Conservation (phyloP, 202 grass and related monocot genomes). For the Digitaria exilis region DNA sequence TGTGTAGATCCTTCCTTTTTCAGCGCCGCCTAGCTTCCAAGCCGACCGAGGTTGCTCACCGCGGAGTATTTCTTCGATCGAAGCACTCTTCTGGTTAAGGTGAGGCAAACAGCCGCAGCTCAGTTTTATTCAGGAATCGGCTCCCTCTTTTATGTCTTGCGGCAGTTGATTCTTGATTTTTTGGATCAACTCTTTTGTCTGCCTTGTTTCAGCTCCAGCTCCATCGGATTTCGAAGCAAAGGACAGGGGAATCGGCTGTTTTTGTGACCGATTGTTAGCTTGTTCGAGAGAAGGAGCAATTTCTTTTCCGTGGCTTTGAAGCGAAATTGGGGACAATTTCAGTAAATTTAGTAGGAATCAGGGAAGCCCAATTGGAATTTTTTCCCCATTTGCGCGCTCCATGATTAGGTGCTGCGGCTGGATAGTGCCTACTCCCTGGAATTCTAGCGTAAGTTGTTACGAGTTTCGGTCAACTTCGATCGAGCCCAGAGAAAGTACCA, state of each 20-base stretch:
- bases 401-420: constrained; percentile 19
- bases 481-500: neutral
- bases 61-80: constrained; percentile 7
- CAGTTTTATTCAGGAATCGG: neutral
- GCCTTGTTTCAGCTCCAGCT: neutral
- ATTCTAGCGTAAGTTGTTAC: constrained; percentile 15
- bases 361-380: neutral
- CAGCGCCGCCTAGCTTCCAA: constrained; percentile 20
- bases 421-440: neutral
- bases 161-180: constrained; percentile 19
- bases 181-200: constrained; percentile 18
- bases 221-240: neutral
- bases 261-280: constrained; percentile 15
- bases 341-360: constrained; percentile 16
- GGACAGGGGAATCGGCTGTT: neutral
- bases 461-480: constrained; percentile 17
- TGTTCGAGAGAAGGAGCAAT: constrained; percentile 24
- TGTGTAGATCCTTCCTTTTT: constrained; percentile 41
- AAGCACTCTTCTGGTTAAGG: neutral
- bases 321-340: neutral
- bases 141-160: neutral
- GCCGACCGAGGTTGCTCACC: constrained; percentile 17
- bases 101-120: constrained; percentile 20
- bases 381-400: neutral
- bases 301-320: neutral